Conservation (phyloP, 2,329 filamentous ascomycete genomes). For the Colletotrichum simmondsii region DNA sequence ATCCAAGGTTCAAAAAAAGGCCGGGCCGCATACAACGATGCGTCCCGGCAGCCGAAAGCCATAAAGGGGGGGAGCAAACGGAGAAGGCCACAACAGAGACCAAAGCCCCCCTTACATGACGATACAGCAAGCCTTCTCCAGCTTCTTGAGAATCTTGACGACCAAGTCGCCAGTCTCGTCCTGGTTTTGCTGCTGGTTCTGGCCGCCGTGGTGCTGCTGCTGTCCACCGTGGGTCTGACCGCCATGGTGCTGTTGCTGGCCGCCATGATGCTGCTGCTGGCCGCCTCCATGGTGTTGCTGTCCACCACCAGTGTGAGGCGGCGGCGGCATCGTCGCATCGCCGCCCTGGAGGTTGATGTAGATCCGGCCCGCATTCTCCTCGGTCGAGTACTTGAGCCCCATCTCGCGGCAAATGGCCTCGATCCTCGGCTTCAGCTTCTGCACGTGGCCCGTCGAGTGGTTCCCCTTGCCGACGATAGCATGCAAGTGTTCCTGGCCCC, state of each 20-base stretch:
- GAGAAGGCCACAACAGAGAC: background rate
- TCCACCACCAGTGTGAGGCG: conserved; percentile 51
- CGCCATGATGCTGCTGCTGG: conserved; percentile 56
- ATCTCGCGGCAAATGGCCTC: conserved; percentile 87
- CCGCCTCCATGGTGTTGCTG: conserved; percentile 50
- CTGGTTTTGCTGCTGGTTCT: conserved; percentile 49
- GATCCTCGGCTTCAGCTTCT: conserved; percentile 96
- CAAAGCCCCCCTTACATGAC: conserved; percentile 70
- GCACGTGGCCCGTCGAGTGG: conserved; percentile 82
- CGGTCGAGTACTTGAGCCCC: conserved; percentile 84
- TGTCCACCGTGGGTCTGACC: conserved; percentile 44
- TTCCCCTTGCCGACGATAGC: conserved; percentile 97
- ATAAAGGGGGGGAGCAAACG: background rate
- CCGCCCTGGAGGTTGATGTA: conserved; percentile 88
- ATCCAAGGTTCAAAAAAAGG: background rate
- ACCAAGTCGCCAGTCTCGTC: conserved; percentile 70
- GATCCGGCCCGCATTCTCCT: conserved; percentile 90
- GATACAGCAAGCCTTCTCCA: conserved; percentile 77
- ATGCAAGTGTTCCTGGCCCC: conserved; percentile 85
- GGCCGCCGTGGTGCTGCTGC: conserved; percentile 55
- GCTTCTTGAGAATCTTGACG: conserved; percentile 70
- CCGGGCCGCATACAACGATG: background rate
- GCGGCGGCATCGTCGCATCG: conserved; percentile 59
- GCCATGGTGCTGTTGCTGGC: conserved; percentile 50
- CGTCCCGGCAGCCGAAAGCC: background rate